Conservation (phyloP, 257 asterid species). For the Ajuga chamaepitys region DNA sequence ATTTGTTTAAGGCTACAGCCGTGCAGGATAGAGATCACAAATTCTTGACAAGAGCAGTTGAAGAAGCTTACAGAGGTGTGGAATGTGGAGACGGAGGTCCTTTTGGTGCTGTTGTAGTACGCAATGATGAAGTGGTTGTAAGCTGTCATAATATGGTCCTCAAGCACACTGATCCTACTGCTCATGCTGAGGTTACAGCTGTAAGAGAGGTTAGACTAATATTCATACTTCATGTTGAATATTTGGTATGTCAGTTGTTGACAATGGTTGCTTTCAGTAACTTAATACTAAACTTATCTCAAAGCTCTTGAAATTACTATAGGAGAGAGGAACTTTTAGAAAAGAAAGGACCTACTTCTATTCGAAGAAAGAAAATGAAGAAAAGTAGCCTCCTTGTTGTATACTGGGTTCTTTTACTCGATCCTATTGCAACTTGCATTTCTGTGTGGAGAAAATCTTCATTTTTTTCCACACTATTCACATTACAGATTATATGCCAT, state of each 20-base stretch:
- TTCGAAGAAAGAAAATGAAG: background rate
- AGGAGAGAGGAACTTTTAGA: background rate
- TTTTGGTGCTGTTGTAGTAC: conserved; percentile 95
- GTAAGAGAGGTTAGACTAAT: conserved; percentile 78
- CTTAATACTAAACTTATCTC: background rate
- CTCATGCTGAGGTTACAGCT: conserved; percentile 99
- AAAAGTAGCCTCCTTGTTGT: background rate
- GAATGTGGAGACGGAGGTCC: conserved; percentile 97
- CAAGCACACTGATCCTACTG: conserved; percentile 82
- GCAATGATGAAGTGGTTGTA: conserved; percentile 73
- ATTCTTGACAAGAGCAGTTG: conserved; percentile 82
- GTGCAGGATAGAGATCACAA: conserved; percentile 89
- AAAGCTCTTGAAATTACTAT: background rate
- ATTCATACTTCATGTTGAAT: background rate
- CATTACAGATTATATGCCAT: background rate
- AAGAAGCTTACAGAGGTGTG: conserved; percentile 96
- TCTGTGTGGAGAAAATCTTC: background rate
- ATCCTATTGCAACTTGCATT: background rate
- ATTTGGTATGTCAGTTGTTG: background rate
- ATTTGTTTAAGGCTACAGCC: conserved; percentile 40
- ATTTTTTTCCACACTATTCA: background rate
- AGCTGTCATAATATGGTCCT: conserved; percentile 94
- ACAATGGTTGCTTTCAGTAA: background rate
- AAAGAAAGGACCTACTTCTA: background rate
- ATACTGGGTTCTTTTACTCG: background rate